These are phyloP conservation scores for Eremothecium coryli DNA, from an alignment of 1,139 yeast species.

Conservation along the genomic window DNA sequence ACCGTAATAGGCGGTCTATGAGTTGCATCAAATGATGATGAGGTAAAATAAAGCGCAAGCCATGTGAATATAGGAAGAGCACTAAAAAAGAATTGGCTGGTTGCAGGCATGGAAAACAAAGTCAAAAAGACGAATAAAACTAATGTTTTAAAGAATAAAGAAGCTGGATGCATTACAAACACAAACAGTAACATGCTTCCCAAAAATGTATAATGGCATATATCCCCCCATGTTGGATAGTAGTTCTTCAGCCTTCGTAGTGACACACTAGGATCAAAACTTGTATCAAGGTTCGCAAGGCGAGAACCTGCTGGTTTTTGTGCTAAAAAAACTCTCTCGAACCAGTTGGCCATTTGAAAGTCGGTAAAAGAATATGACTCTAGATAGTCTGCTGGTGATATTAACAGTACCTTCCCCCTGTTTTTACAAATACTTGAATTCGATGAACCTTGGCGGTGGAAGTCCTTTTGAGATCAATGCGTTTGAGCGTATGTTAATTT, in stretches of 20 bases:
- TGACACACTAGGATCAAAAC: constrained; percentile 46
- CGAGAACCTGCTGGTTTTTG: constrained; percentile 52
- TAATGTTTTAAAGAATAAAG: constrained; percentile 27
- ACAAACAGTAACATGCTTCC: constrained; percentile 43
- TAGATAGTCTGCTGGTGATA: not conserved
- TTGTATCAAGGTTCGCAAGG: constrained; percentile 50
- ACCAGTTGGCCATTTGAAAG: constrained; percentile 18
- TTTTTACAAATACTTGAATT: no score
- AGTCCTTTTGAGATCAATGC: no score
- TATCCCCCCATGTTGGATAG: constrained; percentile 40
- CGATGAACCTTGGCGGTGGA: no score
- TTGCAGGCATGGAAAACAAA: constrained; percentile 55
- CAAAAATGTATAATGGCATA: constrained; percentile 45
- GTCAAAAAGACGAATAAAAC: constrained; percentile 23
- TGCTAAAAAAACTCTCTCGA: constrained; percentile 45
- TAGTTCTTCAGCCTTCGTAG: constrained; percentile 43
- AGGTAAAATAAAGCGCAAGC: constrained; percentile 76
- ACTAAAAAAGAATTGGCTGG: constrained; percentile 76
- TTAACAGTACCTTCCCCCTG: no score
- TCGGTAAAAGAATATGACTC: not conserved
- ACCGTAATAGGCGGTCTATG: constrained; percentile 89
- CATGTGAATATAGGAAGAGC: constrained; percentile 84
- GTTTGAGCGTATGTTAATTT: no score
- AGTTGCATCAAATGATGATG: constrained; percentile 64
- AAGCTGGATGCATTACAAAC: constrained; percentile 32